Evolutionary conservation across 441 rosid species (phyloP).

Genomic region (Pelargonium fulgidum): DNA sequence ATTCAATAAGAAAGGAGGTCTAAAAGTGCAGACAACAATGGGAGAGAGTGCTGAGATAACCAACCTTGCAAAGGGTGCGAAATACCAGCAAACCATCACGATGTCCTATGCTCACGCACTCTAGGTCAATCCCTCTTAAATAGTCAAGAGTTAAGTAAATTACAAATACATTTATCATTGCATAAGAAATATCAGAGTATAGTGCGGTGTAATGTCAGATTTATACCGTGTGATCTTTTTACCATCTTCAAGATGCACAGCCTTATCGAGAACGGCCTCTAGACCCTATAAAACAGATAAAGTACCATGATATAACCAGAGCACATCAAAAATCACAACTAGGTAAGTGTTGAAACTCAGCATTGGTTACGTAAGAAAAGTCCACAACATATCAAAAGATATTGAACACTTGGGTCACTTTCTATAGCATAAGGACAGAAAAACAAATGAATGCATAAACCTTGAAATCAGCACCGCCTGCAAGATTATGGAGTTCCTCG

Average conservation of each 20-base stretch:
- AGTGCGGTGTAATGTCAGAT: constrained; percentile 20
- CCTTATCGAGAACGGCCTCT: constrained; percentile 98
- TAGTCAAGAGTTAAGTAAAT: constrained; percentile 12
- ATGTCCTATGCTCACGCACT: constrained; percentile 89
- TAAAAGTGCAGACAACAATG: constrained; percentile 23
- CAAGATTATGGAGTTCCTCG: constrained; percentile 94
- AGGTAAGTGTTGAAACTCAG: constrained; percentile 8
- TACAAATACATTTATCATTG: constrained; percentile 15
- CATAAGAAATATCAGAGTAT: constrained; percentile 18
- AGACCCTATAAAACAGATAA: constrained; percentile 52
- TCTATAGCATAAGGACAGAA: background rate
- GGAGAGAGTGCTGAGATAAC: constrained; percentile 24
- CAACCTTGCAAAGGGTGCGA: constrained; percentile 98
- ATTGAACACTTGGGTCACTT: background rate
- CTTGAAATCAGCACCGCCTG: constrained; percentile 98
- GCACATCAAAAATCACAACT: constrained; percentile 17
- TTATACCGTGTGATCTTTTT: constrained; percentile 79
- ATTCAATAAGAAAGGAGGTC: constrained; percentile 20
- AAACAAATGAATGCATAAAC: constrained; percentile 27
- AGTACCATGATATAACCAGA: constrained; percentile 21
- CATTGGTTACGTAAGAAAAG: constrained; percentile 6
- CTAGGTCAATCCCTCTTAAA: constrained; percentile 84
- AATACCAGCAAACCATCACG: constrained; percentile 92
- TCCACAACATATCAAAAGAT: background rate
- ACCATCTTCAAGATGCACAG: constrained; percentile 95